Evolutionary conservation across 345 rosid species (phyloP), one percentile per base, ranked within the genome.

Genomic region (Hevea brasiliensis): DNA sequence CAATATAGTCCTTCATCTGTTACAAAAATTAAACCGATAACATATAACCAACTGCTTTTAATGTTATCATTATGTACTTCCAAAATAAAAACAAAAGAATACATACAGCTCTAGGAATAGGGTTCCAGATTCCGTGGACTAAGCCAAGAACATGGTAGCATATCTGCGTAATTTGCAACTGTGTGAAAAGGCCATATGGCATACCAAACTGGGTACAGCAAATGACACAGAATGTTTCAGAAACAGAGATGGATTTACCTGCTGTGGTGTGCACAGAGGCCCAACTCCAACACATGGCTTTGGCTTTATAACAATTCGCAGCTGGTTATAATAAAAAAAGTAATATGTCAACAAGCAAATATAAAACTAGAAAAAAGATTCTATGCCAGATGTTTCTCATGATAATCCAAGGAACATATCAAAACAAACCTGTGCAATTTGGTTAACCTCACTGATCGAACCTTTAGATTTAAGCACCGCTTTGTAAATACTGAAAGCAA

Each of bases 1-100:
- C 98, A 81, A 95, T 95, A 79, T 95, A 92, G 84, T 94, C 98
- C 83, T 95, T 95, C 85, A 92, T 89, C 99, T 95, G 84, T 71
- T 59, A 72, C 48, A 66, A 56, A 63, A 83, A 75, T 47, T 35
- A 10, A 37, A 37, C 70, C 27, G 24, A 23, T 64, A 74, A n/a
- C 23, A 67, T 54, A 56, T 9, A 10, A 67, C n/a, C 8, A 48
- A 50, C 27, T 12, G 61, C 32, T 7, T 45, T 13, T 1, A 20
- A 32, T 53, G 21, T 17, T 35, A 18, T 23, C 53, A 23, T 40
- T 18, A 11, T 14, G 11, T 15, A 72, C 17, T 29, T 37, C 57
- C 35, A 17, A 18, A 8, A 14, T 13, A 9, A 61, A 24, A 70
- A 62, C 57, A 66, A 68, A 80, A 65, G 55, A 72, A 82, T 77